Evolutionary conservation across 768 basidiomycete genomes (phyloP), one percentile per base, ranked within the genome.

Genomic region (Clitopilus hobsonii): DNA sequence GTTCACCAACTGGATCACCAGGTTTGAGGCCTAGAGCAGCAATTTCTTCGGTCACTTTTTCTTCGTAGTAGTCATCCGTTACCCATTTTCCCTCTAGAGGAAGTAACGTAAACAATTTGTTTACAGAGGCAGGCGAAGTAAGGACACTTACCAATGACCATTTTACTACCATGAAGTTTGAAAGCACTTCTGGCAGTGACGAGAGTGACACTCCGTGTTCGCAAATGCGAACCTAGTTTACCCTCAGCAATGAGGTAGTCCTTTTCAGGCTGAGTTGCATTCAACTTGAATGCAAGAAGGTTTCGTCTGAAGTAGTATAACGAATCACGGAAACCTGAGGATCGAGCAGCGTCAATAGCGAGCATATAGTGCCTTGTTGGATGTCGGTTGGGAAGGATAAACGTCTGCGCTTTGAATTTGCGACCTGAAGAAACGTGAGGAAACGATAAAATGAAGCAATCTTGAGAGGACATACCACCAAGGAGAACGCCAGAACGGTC

Each of bases 281-380:
- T 88, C 56, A 97, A 80, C 70, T 98, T 98, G 75, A 94, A 78
- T 14, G 96, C 89, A 25, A 93, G 84, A 0, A 85, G 84, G 59
- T 96, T 97, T 5, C 94, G 83, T 2, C 97, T 88, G 72, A 98
- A 95, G 71, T 98, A 98, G 71, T 98, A 97, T n/a, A 98, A 75
- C 7, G 97, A 98, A 69, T 98, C 97, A 49, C 94, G 84, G 72
- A 94, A 98, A 3, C 97, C 97, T 18, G 93, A 95, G 7, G 92
- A 91, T 24, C 96, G 85, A 0, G 97, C 97, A 2, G 94, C 96
- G 65, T 99, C 97, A 56, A 99, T 98, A 20, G 96, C 94, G 38
- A 98, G 89, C 83, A 97, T 91, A 72, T 97, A 99, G 57, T 84
- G 78, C 45, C 88, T 81, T 24, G 90, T 81, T 7, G 93, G 86